Evolutionary conservation across 352 stramenopile genomes (phyloP).

Genomic region (Plasmopara muralis): DNA sequence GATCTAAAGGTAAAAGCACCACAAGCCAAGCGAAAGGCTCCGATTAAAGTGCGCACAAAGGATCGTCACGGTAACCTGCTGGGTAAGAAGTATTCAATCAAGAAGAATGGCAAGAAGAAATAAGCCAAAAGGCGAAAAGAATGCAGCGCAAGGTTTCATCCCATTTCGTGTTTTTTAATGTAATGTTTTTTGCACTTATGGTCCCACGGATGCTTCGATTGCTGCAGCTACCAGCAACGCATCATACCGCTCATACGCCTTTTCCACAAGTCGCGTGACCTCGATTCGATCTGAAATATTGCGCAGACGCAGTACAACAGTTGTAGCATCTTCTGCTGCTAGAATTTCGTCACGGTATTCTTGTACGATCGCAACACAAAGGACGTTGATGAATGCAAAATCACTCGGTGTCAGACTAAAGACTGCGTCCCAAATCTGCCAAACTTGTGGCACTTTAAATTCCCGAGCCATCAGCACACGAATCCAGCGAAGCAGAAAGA

Average conservation of each 20-base stretch:
- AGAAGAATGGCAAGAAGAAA: conserved; percentile 28
- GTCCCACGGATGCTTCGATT: conserved; percentile 37
- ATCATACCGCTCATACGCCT: conserved; percentile 58
- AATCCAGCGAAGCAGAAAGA: conserved; percentile 70
- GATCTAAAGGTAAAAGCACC: conserved; percentile 41
- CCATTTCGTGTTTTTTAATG: not conserved
- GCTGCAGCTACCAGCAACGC: conserved; percentile 55
- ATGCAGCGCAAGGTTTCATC: not conserved
- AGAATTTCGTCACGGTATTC: conserved; percentile 65
- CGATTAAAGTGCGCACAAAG: conserved; percentile 20
- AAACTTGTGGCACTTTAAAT: conserved; percentile 68
- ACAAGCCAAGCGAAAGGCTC: conserved; percentile 14
- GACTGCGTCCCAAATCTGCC: conserved; percentile 74
- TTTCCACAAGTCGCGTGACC: conserved; percentile 45
- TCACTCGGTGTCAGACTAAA: conserved; percentile 63
- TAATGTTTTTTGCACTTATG: conserved; percentile 3
- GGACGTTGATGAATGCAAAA: conserved; percentile 71
- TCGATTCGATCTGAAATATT: conserved; percentile 47
- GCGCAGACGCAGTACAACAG: conserved; percentile 48
- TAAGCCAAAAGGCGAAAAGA: conserved; percentile 3
- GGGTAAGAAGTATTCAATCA: conserved; percentile 24
- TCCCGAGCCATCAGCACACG: conserved; percentile 72
- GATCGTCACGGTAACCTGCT: conserved; percentile 28
- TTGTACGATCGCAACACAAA: conserved; percentile 65
- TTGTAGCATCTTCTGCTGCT: conserved; percentile 47